Base-by-base conservation (phyloP, 495 filamentous ascomycete species). In the Lasiosphaeria miniovina region DNA sequence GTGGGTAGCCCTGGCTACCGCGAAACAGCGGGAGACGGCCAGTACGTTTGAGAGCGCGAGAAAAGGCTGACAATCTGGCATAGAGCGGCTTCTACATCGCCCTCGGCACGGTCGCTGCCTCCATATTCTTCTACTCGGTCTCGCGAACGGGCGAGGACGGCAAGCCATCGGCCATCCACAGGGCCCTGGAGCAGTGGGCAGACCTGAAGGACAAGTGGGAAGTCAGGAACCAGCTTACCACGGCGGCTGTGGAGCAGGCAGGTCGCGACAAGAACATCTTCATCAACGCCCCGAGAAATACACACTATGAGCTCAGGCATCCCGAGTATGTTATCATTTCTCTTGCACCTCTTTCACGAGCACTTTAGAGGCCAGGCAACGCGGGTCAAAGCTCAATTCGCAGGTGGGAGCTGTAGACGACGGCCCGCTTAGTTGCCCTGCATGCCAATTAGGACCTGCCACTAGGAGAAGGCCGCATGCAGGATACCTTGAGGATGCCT, bases 211-310 rank as follows among this genome's bases (percentile, higher is more conserved):
- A 72, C 54, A 54, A 70, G 59, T 75, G 68, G 72, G 75, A 77
- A 68, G 55, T 51, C 52, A 71, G 71, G 65, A 79, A 78, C 67
- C 50, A 68, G 36, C 59, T 74, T 54, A 74, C 71, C 68, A 70
- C 75, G 11, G 68, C 71, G 15, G 56, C 72, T 0, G 50, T 77
- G 52, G 68, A 79, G 63, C 75, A 81, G 68, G 78, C 78, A n/a
- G 77, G 76, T 52, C 71, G 72, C 61, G 78, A 81, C 68, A 76
- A 69, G 68, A 75, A 78, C 60, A 70, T 81, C 32, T 65, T 80
- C 54, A 54, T 63, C 32, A 51, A 69, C 53, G 61, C 64, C 48
- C 60, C 64, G 56, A 69, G 64, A 62, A 74, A 63, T 67, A 60
- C 38, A 9, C 66, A 72, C 61, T 54, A 72, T 56, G 78, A 81